These are phyloP conservation scores for Rubia tinctorum DNA, from an alignment of 305 asterid species.

Conservation along the genomic window DNA sequence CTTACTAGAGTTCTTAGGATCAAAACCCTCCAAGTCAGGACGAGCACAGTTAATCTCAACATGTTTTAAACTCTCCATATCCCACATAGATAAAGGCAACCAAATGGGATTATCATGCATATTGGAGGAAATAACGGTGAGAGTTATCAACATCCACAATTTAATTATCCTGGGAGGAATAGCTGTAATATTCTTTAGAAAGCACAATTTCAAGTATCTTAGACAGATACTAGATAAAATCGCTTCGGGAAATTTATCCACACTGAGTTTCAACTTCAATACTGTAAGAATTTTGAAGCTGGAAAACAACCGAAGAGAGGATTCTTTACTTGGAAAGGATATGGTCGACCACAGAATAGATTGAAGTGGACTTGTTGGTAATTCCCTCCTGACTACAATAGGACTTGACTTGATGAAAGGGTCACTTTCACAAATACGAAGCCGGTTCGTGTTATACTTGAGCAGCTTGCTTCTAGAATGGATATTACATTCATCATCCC, in stretches of 20 bases:
- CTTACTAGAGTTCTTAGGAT: not conserved
- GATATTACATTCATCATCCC: no score
- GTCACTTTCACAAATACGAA: not conserved
- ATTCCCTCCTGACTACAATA: not conserved
- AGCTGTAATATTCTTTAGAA: not conserved
- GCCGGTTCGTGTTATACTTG: not conserved
- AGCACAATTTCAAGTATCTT: not conserved
- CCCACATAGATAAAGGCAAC: conserved; percentile 7
- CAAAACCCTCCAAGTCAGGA: not conserved
- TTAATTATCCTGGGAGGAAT: not conserved
- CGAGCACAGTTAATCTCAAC: not conserved
- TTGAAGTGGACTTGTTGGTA: not conserved
- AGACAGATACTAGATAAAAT: not conserved
- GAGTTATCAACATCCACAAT: no score
- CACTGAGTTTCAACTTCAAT: not conserved
- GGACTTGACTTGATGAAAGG: not conserved
- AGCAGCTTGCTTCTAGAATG: not conserved
- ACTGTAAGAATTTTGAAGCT: not conserved
- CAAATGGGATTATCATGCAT: not conserved
- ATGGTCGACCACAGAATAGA: not conserved
- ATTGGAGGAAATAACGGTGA: no score
- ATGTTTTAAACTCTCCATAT: not conserved
- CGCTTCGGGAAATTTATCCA: no score
- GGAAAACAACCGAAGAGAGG: not conserved
- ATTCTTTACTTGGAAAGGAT: no score